Evolutionary conservation across 345 rosid genomes (phyloP).

Genomic region (Alliaria petiolata): DNA sequence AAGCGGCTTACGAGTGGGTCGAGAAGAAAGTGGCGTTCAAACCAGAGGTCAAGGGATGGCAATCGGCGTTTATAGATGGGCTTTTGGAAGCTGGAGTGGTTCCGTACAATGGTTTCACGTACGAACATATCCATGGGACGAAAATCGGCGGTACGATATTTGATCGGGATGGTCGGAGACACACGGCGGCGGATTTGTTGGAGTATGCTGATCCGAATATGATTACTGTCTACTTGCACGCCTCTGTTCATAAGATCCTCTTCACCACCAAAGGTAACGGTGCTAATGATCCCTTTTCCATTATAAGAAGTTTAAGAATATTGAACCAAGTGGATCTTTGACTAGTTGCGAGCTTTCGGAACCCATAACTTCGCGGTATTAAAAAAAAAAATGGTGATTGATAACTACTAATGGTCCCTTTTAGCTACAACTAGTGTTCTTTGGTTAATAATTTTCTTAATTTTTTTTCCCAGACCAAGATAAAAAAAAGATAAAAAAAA

Average conservation of each 20-base stretch:
- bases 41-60: slow-evolving; percentile 1
- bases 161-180: background rate
- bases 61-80: slow-evolving; percentile 1
- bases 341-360: background rate
- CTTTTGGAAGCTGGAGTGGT: background rate
- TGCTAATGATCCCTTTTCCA: background rate
- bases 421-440: background rate
- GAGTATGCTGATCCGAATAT: slow-evolving; percentile 2
- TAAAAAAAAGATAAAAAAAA: background rate
- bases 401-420: too few species aligned
- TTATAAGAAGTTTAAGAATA: background rate
- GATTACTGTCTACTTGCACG: background rate
- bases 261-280: slow-evolving; percentile 1
- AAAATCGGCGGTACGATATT: background rate
- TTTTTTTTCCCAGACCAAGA: background rate
- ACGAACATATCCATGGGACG: background rate
- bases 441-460: background rate
- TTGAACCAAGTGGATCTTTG: background rate
- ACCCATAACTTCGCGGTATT: too few species aligned
- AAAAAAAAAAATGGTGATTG: too few species aligned
- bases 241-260: slow-evolving; percentile 3
- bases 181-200: background rate
- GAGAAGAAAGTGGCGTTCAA: background rate
- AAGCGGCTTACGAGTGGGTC: slow-evolving; percentile 6
- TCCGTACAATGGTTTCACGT: background rate